phyloP scores from a whole-genome alignment of 1,139 yeast species.

The Geotrichum reessii region DNA sequence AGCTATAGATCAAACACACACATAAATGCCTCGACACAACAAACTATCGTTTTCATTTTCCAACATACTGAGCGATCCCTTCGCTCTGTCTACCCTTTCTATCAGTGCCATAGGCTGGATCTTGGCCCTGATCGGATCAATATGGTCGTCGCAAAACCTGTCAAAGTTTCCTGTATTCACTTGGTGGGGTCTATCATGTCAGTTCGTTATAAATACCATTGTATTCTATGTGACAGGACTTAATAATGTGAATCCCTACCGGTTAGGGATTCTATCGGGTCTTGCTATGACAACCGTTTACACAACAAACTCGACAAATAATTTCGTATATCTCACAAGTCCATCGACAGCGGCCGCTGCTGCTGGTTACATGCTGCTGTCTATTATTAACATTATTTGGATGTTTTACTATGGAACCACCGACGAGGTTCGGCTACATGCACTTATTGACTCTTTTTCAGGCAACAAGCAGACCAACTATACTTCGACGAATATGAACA shows the following conservation, averaged over 20 bases:
- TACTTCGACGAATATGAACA: background rate
- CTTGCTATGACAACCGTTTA: slow-evolving; percentile 68
- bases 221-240: slow-evolving; percentile 59
- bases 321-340: slow-evolving; percentile 60
- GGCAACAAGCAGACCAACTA: slow-evolving; percentile 22
- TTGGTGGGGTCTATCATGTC: slow-evolving; percentile 97
- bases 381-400: slow-evolving; percentile 73
- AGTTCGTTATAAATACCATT: slow-evolving; percentile 53
- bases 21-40: background rate
- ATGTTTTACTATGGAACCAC: slow-evolving; percentile 66
- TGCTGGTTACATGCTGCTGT: slow-evolving; percentile 81
- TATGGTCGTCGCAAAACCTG: slow-evolving; percentile 45
- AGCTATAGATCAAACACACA: background rate
- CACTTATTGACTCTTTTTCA: slow-evolving; percentile 73
- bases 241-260: slow-evolving; percentile 67
- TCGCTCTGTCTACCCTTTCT: slow-evolving; percentile 17
- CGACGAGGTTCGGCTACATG: slow-evolving; percentile 57
- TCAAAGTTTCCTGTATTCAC: slow-evolving; percentile 66
- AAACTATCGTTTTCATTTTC: slow-evolving; percentile 13
- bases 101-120: slow-evolving; percentile 49
- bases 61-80: slow-evolving; percentile 18
- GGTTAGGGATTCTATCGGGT: slow-evolving; percentile 47
- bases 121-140: slow-evolving; percentile 80
- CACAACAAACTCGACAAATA: slow-evolving; percentile 76
- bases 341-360: slow-evolving; percentile 80